phyloP scores from a whole-genome alignment of 306 rosid genomes.

The Prunus padus region DNA sequence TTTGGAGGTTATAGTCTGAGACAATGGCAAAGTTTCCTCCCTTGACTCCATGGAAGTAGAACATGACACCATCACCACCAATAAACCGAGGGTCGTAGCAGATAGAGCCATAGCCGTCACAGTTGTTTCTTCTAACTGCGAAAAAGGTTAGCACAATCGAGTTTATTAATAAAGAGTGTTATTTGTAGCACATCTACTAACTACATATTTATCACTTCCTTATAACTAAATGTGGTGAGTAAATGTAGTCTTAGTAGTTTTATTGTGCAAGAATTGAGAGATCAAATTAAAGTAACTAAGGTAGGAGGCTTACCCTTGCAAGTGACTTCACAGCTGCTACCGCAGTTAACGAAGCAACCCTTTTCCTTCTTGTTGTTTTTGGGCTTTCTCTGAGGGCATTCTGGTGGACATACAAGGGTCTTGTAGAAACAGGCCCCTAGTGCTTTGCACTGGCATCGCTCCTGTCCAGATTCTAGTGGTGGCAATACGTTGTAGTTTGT shows the following conservation, averaged over 20 bases:
- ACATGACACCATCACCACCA: constrained; percentile 83
- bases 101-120: constrained; percentile 70
- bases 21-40: constrained; percentile 70
- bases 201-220: too few relatives aligned
- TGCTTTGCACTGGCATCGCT: constrained; percentile 29
- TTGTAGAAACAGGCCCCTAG: constrained; percentile 35
- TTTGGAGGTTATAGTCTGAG: constrained; percentile 60
- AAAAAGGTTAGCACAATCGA: not conserved
- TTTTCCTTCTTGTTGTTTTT: constrained; percentile 60
- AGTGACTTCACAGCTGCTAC: constrained; percentile 74
- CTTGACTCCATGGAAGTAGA: constrained; percentile 80
- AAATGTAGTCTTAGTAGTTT: too few relatives aligned
- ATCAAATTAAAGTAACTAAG: too few relatives aligned
- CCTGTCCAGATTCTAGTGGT: too few relatives aligned
- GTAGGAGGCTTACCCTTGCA: constrained; percentile 56
- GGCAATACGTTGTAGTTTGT: too few relatives aligned
- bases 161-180: too few relatives aligned
- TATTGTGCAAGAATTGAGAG: too few relatives aligned
- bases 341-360: constrained; percentile 59
- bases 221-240: too few relatives aligned
- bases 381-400: constrained; percentile 55
- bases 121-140: constrained; percentile 59
- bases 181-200: too few relatives aligned
- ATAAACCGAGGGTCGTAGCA: constrained; percentile 82
- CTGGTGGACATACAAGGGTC: constrained; percentile 49